Evolutionary conservation across 192 early-diverging fungal genomes (phyloP), one percentile per base, ranked within the genome.

Genomic region (Gamsiella multidivaricata): DNA sequence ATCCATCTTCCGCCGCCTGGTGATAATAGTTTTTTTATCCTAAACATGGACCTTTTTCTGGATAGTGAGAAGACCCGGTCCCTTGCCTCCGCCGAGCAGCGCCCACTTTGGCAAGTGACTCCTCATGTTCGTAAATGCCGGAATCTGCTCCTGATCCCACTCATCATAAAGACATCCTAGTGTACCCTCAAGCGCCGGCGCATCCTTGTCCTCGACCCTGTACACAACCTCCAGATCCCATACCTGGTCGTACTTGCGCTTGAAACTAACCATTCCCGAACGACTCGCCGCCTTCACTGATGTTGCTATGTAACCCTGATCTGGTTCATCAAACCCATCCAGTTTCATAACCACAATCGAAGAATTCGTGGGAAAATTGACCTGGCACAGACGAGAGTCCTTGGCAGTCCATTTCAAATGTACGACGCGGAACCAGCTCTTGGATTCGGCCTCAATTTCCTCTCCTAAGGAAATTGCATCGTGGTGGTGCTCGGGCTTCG

Each of bases 101-200:
- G 67, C 54, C 43, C 63, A 73, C 22, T 50, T 39, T 29, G 85
- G 83, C 23, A 84, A 59, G 39, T 63, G 37, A 34, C 81, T 49
- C 28, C 68, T 80, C 57, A 84, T 50, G 14, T 47, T 28, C 0
- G 81, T 74, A 43, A 82, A 87, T 3, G 85, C 85, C 39, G 83
- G 85, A n/a, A 84, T 71, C 50, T 80, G 68, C 0, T 71, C 75
- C 8, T 70, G 49, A n/a, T 71, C 74, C 85, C 85, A 87, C 41
- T 87, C 85, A 60, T 87, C 85, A 25, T 87, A 87, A 8, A 70
- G 53, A 32, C 85, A 87, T n/a, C 64, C 65, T 29, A 84, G 60
- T 14, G 53, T 56, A 5, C 66, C 79, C 25, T 66, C 52, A 3
- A 78, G 20, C n/a, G 75, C 32, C 10, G 65, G 62, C 3, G 75